Percentiles rank a stretch among this genome's conserved stretches.
phyloP scores from a whole-genome alignment of 2,329 filamentous ascomycete genomes.

The Ramularia endophylla region DNA sequence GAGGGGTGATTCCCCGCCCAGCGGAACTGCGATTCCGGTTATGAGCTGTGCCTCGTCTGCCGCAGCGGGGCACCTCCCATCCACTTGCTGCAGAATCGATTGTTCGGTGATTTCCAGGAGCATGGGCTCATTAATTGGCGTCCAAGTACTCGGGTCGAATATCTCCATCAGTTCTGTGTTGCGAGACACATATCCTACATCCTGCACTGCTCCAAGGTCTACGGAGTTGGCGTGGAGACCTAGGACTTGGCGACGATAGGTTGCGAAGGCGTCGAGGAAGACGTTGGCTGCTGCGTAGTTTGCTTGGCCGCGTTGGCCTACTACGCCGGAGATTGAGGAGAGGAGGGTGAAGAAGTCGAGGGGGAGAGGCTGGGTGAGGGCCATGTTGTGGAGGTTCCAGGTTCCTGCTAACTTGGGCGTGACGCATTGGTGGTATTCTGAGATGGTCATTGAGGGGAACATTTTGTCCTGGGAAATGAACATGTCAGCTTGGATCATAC shows the following conservation, averaged over 20 bases:
- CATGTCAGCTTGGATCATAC: too few relatives aligned
- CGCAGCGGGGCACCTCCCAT: neutral
- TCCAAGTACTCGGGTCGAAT: too few relatives aligned
- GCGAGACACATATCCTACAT: conserved; percentile 33
- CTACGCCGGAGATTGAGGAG: conserved; percentile 48
- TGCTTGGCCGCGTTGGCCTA: conserved; percentile 52
- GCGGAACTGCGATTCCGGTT: neutral
- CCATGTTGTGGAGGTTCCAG: conserved; percentile 23
- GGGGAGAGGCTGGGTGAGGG: neutral
- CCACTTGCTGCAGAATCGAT: neutral
- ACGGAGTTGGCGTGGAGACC: conserved; percentile 45
- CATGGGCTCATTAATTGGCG: too few relatives aligned
- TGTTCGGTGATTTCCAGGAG: too few relatives aligned
- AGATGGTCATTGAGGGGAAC: neutral
- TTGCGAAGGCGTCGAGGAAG: conserved; percentile 22
- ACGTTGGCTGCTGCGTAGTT: conserved; percentile 51
- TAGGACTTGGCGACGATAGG: conserved; percentile 33
- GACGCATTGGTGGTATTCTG: conserved; percentile 9
- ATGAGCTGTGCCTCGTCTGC: neutral
- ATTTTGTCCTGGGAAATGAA: too few relatives aligned
- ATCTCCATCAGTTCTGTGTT: neutral
- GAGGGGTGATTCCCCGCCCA: neutral
- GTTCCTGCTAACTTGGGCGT: conserved; percentile 26
- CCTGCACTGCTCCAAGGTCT: conserved; percentile 48
- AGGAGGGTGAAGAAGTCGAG: conserved; percentile 29